Percentiles rank a stretch among this genome's conserved stretches.
Evolutionary conservation across 1,139 yeast genomes (phyloP).

Genomic region (Blastobotrys persicus): DNA sequence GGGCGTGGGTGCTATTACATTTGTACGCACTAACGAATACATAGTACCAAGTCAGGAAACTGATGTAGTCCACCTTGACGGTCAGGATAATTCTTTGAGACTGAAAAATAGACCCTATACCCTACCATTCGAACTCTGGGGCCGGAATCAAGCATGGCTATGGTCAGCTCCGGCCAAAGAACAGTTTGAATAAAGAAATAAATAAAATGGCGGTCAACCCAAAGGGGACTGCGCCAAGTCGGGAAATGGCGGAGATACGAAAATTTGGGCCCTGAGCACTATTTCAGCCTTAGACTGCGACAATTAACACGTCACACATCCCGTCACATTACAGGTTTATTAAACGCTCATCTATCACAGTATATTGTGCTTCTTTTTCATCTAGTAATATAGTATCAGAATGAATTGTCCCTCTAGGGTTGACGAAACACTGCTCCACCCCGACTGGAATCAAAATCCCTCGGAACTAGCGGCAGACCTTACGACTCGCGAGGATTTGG

Average conservation of each 20-base stretch:
- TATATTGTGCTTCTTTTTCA: neutral
- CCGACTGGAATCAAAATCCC: neutral
- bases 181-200: no score
- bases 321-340: no score
- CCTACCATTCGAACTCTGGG: neutral
- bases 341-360: neutral
- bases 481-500: neutral
- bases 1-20: no score
- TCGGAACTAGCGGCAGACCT: neutral
- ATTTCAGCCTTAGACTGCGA: no score
- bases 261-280: neutral
- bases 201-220: no score
- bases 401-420: neutral
- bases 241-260: neutral
- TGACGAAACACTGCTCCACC: neutral
- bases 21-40: no score
- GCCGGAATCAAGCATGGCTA: neutral
- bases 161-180: no score
- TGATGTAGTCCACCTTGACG: neutral
- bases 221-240: no score
- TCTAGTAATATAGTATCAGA: neutral
- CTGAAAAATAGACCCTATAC: no score
- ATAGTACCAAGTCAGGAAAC: no score
- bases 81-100: no score
- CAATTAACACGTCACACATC: neutral